These are phyloP conservation scores for Dichotomopilus funicola DNA, from an alignment of 2,329 filamentous ascomycete genomes.

Conservation along the genomic window DNA sequence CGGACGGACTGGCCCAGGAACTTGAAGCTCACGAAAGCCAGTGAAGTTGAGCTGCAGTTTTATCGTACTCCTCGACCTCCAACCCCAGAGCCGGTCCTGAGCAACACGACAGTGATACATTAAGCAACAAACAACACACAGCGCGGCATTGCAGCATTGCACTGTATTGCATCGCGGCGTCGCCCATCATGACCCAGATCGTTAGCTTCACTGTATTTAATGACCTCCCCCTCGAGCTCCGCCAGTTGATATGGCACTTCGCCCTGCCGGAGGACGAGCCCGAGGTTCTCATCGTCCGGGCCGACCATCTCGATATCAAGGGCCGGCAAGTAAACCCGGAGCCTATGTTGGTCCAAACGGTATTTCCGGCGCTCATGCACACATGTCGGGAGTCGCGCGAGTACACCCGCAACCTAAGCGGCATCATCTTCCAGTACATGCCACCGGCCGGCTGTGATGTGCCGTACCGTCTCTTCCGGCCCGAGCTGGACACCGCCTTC, in stretches of 20 bases:
- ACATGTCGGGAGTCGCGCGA: slow-evolving; percentile 4
- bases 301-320: background rate
- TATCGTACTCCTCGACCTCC: too few relatives aligned
- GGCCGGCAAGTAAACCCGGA: background rate
- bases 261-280: slow-evolving; percentile 1
- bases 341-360: slow-evolving; percentile 2
- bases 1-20: too few relatives aligned
- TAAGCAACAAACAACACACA: too few relatives aligned
- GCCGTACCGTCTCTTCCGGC: slow-evolving; percentile 1
- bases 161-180: too few relatives aligned
- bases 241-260: slow-evolving; percentile 1
- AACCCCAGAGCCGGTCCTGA: too few relatives aligned
- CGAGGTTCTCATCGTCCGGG: background rate
- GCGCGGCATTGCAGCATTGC: too few relatives aligned
- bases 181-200: background rate
- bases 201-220: slow-evolving; percentile 1
- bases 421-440: background rate
- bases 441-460: background rate
- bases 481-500: slow-evolving; percentile 1
- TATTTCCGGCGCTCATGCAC: slow-evolving; percentile 4
- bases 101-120: too few relatives aligned
- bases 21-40: too few relatives aligned
- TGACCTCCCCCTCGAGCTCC: background rate
- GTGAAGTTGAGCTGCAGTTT: too few relatives aligned
- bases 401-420: background rate